Conservation (phyloP, 176 grass and related monocot genomes). For the Eragrostis nindensis region DNA sequence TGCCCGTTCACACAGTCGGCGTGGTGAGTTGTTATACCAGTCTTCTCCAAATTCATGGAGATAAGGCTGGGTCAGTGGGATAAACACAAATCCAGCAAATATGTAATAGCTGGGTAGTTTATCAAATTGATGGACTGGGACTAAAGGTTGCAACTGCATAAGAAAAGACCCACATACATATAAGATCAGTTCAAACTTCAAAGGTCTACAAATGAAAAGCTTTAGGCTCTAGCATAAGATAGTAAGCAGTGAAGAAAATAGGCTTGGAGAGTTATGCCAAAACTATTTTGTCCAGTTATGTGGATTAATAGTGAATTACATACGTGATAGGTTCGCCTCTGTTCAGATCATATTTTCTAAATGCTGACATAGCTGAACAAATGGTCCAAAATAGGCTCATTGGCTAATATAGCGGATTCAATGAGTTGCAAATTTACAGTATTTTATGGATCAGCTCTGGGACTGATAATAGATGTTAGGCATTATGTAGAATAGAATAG, state of each 20-base stretch:
- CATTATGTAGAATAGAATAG: neutral
- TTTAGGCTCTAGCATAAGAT: neutral
- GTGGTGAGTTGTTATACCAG: conserved; percentile 94
- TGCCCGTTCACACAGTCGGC: conserved; percentile 87
- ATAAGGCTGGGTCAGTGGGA: conserved; percentile 93
- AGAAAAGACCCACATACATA: conserved; percentile 9
- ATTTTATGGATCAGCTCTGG: neutral
- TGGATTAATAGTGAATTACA: neutral
- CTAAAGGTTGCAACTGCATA: conserved; percentile 91
- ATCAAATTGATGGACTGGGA: conserved; percentile 95
- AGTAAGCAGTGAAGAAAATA: neutral
- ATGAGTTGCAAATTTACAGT: neutral
- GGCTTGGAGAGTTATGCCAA: neutral
- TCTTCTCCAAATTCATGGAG: conserved; percentile 99
- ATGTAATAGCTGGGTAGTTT: conserved; percentile 95
- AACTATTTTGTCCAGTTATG: conserved; percentile 8
- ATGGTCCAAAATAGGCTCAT: conserved; percentile 1
- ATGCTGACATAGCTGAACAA: conserved; percentile 4
- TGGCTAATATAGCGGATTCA: neutral
- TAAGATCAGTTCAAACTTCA: conserved; percentile 37
- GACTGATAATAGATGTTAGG: conserved; percentile 14
- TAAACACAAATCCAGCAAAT: conserved; percentile 92
- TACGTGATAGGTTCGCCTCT: conserved; percentile 2
- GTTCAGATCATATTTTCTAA: neutral
- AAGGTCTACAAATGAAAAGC: conserved; percentile 12